Conservation (phyloP, 1,284 basidiomycete genomes). For the Irpex sp. region DNA sequence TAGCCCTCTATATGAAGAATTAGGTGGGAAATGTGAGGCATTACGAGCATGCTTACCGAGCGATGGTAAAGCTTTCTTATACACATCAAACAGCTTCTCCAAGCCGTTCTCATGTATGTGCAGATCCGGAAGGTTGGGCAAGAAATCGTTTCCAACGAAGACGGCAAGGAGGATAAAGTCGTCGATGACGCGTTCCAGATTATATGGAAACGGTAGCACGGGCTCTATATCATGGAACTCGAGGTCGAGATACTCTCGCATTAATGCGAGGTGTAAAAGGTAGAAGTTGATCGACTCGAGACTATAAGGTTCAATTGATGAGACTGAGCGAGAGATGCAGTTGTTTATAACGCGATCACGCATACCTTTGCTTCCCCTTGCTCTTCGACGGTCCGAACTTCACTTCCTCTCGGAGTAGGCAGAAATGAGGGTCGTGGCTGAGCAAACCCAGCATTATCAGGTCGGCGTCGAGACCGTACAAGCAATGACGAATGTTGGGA, state of each 20-base stretch:
- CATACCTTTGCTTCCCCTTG: slow-evolving; percentile 66
- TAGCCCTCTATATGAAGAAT: slow-evolving; percentile 67
- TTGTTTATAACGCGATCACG: too few relatives aligned
- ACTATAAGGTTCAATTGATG: too few relatives aligned
- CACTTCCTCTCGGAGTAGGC: slow-evolving; percentile 95
- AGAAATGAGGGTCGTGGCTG: slow-evolving; percentile 99
- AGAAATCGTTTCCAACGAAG: slow-evolving; percentile 96
- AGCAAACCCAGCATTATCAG: slow-evolving; percentile 96
- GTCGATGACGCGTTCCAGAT: slow-evolving; percentile 91
- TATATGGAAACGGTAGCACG: slow-evolving; percentile 65
- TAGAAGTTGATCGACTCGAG: slow-evolving; percentile 91
- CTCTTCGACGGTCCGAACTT: slow-evolving; percentile 86
- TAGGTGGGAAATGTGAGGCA: neutral
- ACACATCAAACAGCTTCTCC: slow-evolving; percentile 89
- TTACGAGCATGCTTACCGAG: slow-evolving; percentile 44
- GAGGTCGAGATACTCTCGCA: slow-evolving; percentile 95
- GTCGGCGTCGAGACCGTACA: slow-evolving; percentile 98
- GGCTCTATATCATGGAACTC: slow-evolving; percentile 78
- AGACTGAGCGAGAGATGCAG: too few relatives aligned
- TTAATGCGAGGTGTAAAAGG: slow-evolving; percentile 87
- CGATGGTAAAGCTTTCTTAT: slow-evolving; percentile 84
- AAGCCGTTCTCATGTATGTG: slow-evolving; percentile 98
- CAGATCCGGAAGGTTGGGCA: slow-evolving; percentile 93
- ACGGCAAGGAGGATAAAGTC: slow-evolving; percentile 96
- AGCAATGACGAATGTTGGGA: slow-evolving; percentile 91